Evolutionary conservation across 2,329 filamentous ascomycete species (phyloP).

Genomic region (Cladosporium phlei): DNA sequence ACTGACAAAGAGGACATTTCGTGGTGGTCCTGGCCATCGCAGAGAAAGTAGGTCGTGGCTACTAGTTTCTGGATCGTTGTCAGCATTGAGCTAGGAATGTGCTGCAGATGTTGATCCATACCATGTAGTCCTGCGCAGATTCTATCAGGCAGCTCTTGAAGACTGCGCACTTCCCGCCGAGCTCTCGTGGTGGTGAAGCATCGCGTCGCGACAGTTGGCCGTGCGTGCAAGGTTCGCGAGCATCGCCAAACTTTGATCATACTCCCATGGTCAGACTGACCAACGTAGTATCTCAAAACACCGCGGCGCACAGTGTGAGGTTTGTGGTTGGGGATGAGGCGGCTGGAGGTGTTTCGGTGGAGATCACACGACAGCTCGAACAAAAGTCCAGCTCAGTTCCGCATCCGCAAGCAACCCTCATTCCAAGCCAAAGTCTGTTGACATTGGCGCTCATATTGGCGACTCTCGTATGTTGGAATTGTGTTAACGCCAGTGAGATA

Average conservation of each 20-base stretch:
- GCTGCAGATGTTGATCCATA: conserved; percentile 34
- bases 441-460: no score
- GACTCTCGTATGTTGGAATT: no score
- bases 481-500: no score
- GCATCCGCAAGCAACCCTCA: no score
- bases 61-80: conserved; percentile 45
- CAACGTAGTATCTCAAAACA: background rate
- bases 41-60: conserved; percentile 59
- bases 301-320: background rate
- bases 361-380: no score
- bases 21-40: conserved; percentile 63
- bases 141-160: conserved; percentile 49
- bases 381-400: no score
- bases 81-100: no score
- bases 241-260: conserved; percentile 28
- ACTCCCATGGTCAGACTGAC: conserved; percentile 23
- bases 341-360: no score
- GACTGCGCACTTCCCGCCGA: conserved; percentile 48
- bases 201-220: conserved; percentile 24
- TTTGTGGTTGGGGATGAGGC: no score
- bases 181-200: conserved; percentile 48
- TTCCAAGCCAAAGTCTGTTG: no score
- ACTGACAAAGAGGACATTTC: conserved; percentile 64
- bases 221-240: conserved; percentile 18
- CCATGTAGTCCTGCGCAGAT: conserved; percentile 62